Conservation (phyloP, 1,139 yeast species). For the Blastobotrys indianensis region DNA sequence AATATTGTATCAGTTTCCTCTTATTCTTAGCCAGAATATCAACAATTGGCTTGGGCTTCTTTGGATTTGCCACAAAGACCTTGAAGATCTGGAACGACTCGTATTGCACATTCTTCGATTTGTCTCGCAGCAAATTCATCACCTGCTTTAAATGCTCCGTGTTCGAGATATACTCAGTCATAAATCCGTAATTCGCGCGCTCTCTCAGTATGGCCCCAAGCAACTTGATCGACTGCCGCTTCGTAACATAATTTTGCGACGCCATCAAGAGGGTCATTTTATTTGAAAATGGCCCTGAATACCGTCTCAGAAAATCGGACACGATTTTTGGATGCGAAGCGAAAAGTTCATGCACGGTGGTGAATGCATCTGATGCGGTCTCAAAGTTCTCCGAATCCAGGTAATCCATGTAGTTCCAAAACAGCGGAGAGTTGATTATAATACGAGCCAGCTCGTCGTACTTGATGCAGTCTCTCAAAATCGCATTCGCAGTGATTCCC, state of each 20-base stretch:
- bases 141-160: conserved; percentile 77
- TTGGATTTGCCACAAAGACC: conserved; percentile 89
- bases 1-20: conserved; percentile 63
- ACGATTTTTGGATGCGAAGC: conserved; percentile 56
- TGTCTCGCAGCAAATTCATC: conserved; percentile 82
- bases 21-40: conserved; percentile 83
- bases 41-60: conserved; percentile 68
- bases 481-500: conserved; percentile 70
- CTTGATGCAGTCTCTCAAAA: conserved; percentile 79
- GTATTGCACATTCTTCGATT: conserved; percentile 78
- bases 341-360: conserved; percentile 58
- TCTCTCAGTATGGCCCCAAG: conserved; percentile 70
- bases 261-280: conserved; percentile 64
- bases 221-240: conserved; percentile 81
- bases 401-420: conserved; percentile 82
- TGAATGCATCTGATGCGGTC: conserved; percentile 83
- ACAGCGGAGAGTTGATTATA: conserved; percentile 48
- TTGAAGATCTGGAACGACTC: conserved; percentile 94
- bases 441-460: conserved; percentile 64
- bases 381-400: conserved; percentile 77
- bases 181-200: conserved; percentile 63
- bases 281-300: conserved; percentile 45
- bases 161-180: conserved; percentile 73
- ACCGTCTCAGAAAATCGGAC: conserved; percentile 54
- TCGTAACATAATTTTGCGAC: conserved; percentile 81